phyloP scores from a whole-genome alignment of 208 protist species.

The Lotmaria passim region DNA sequence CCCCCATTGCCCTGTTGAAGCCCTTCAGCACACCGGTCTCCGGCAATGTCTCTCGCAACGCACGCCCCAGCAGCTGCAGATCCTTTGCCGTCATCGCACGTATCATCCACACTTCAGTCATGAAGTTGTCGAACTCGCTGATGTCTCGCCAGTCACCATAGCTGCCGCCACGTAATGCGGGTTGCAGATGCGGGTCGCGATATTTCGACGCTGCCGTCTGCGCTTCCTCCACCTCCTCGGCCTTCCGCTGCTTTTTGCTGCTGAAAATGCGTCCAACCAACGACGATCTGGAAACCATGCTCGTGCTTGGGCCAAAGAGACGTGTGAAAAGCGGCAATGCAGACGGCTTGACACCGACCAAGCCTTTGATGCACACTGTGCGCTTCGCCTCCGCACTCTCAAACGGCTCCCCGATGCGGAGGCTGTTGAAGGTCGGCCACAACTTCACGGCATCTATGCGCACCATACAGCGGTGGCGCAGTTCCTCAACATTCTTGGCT shows the following conservation, averaged over 20 bases:
- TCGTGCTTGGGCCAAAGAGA: neutral
- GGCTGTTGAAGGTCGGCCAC: slow-evolving; percentile 10
- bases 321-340: neutral
- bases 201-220: neutral
- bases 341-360: slow-evolving; percentile 16
- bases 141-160: neutral
- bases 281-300: neutral
- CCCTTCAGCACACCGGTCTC: slow-evolving; percentile 1
- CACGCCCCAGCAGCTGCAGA: slow-evolving; percentile 1
- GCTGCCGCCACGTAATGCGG: neutral
- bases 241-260: neutral
- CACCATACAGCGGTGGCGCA: slow-evolving; percentile 25
- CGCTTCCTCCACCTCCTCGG: neutral
- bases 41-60: slow-evolving; percentile 1
- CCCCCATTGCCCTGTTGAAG: neutral
- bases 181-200: neutral
- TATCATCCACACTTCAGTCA: slow-evolving; percentile 19
- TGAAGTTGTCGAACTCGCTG: neutral
- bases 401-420: neutral
- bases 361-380: slow-evolving; percentile 23
- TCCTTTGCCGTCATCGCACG: slow-evolving; percentile 14
- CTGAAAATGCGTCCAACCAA: neutral
- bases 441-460: slow-evolving; percentile 24
- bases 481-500: slow-evolving; percentile 2
- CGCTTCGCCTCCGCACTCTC: slow-evolving; percentile 11